Conservation (phyloP, 345 rosid species). For the Aethionema arabicum region DNA sequence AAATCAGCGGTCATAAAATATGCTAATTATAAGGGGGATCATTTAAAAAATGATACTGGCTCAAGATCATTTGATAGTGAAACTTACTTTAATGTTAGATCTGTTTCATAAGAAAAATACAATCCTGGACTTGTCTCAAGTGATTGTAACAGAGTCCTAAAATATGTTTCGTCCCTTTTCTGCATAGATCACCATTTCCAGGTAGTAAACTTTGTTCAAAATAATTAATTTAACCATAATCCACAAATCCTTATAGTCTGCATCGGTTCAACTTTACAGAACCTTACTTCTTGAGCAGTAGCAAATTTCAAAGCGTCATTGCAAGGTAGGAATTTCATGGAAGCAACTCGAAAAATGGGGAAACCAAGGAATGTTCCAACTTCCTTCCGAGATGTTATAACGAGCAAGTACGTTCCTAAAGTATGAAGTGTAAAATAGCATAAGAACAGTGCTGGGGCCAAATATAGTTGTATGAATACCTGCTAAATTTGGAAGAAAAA, state of each 20-base stretch:
- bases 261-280: slow-evolving; percentile 15
- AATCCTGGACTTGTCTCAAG: slow-evolving; percentile 88
- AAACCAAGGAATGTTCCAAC: slow-evolving; percentile 71
- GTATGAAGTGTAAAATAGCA: slow-evolving; percentile 25
- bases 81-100: slow-evolving; percentile 85
- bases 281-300: slow-evolving; percentile 70
- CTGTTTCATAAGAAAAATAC: slow-evolving; percentile 87
- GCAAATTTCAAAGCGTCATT: slow-evolving; percentile 66
- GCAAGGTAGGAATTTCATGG: slow-evolving; percentile 82
- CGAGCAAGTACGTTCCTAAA: slow-evolving; percentile 67
- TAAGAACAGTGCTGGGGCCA: slow-evolving; percentile 1
- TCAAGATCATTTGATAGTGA: slow-evolving; percentile 17
- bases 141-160: slow-evolving; percentile 61
- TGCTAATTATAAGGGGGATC: neutral
- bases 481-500: slow-evolving; percentile 1
- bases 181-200: slow-evolving; percentile 40
- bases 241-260: neutral
- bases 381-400: slow-evolving; percentile 71
- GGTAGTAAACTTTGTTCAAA: slow-evolving; percentile 1
- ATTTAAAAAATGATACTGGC: neutral
- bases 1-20: slow-evolving; percentile 3
- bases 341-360: slow-evolving; percentile 60
- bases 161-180: slow-evolving; percentile 85
- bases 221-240: slow-evolving; percentile 3
- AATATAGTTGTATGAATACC: neutral